Base-by-base conservation (phyloP, 2,329 filamentous ascomycete species). In the Nemania abortiva region DNA sequence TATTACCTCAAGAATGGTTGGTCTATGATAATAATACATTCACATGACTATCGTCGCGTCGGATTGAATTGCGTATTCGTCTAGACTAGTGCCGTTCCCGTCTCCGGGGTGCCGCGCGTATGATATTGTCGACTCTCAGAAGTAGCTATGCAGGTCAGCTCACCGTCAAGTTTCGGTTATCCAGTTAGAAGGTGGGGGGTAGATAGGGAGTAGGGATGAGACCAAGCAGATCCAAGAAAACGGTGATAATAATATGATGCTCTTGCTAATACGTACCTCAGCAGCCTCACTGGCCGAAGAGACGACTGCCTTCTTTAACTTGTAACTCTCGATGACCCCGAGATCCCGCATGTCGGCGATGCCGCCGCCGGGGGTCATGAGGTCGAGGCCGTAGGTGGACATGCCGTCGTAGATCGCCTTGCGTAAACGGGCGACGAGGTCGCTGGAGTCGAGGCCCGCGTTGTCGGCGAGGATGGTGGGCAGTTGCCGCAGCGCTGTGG, bases 401-500 rank as follows among this genome's bases (percentile, higher is more conserved):
- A 97, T 90, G 72, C 96, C 96, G 72, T 96, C 93, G 84, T 98
- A 98, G 74, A 98, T 95, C 24, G 94, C 93, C 82, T 97, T 97
- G 76, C 96, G 91, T 77, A 99, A 87, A 72, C 95, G 90, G 13
- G 95, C 92, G 31, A 99, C 94, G 34, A 99, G 89, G 71, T 98
- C 96, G 75, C 94, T 95, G 27, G 94, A 97, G 82, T 99, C 96
- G 73, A 98, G 89, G 79, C 96, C 96, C 42, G 96, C 96, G 76
- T 99, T 99, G 85, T 99, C 96, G 2, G 96, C 96, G 70, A 99
- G 88, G 73, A 98, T 98, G 9, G 96, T 99, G 6, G 96, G 96
- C 62, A 99, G 86, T 81, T 99, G 96, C 77, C 95, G 90, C 69
- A 99, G 87, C 34, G 96, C 96, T 66, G 91, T 87, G 27, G 95